phyloP scores from a whole-genome alignment of 805 yeast genomes.

The Cyberlindnera samutprakarnensis region DNA sequence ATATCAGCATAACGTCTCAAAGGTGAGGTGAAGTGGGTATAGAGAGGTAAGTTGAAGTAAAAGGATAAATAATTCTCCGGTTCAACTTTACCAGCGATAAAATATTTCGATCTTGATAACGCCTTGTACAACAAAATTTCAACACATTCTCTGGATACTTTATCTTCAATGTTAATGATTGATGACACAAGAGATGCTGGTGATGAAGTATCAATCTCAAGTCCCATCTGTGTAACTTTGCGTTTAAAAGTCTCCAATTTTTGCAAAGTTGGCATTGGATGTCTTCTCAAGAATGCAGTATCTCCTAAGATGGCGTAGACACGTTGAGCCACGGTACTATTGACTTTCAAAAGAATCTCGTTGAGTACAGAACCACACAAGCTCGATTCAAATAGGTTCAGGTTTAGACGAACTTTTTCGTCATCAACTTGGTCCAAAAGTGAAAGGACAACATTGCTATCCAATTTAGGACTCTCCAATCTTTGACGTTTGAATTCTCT shows the following conservation, averaged over 20 bases:
- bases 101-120: constrained; percentile 79
- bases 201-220: constrained; percentile 64
- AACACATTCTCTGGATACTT: constrained; percentile 57
- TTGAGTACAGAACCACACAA: constrained; percentile 51
- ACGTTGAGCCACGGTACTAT: constrained; percentile 78
- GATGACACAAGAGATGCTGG: constrained; percentile 69
- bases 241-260: constrained; percentile 74
- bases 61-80: constrained; percentile 74
- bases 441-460: constrained; percentile 44
- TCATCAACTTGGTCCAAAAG: constrained; percentile 79
- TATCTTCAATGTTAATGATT: constrained; percentile 54
- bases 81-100: constrained; percentile 81
- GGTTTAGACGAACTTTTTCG: constrained; percentile 62
- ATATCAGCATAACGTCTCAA: constrained; percentile 87
- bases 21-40: constrained; percentile 93
- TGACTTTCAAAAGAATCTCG: constrained; percentile 76
- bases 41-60: constrained; percentile 73
- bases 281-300: constrained; percentile 78
- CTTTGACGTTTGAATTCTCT: constrained; percentile 66
- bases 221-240: constrained; percentile 59
- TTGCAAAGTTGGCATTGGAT: constrained; percentile 72
- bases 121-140: constrained; percentile 78
- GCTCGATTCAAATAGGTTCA: constrained; percentile 64
- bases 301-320: constrained; percentile 73
- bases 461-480: constrained; percentile 40